Base-by-base conservation (phyloP, 257 asterid genomes). In the Scutellaria minor region DNA sequence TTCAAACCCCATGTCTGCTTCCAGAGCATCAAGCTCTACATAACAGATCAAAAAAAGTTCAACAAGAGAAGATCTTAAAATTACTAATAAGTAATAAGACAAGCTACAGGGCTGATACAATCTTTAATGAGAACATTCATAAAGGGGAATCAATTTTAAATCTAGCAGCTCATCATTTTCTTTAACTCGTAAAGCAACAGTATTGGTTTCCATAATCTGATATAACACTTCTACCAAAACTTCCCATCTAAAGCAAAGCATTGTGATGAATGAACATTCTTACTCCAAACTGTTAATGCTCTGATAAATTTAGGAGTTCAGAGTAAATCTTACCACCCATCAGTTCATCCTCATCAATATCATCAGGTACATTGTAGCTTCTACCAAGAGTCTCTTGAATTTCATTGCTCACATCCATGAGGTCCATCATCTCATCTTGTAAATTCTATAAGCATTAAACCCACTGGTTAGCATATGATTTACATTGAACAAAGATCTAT, bases 341-440 rank as follows among this genome's bases (percentile, higher is more conserved):
- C 83, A 95, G 90, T 18, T 95, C 99, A 45, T 92, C 98, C 83
- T 95, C 98, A 70, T 95, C 98, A 52, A 95, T 83, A 84, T 95
- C 98, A 83, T 95, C 97, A 47, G 99, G 98, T 4, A 95, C 94
- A 69, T 72, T 88, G 75, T 95, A 95, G 89, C 97, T 95, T 84
- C 98, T 83, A 59, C 99, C 98, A 68, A 95, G 99, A 48, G 96
- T 79, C 78, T 95, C 98, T 79, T 95, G 99, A 79, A 95, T 90
- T 85, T 95, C 99, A 72, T 79, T 86, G 82, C 99, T 95, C 77
- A 90, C 96, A 78, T 92, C 99, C 99, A 95, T 95, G 76, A 95
- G 87, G 87, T 92, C 98, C 97, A 95, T 77, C 98, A 95, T 92
- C 80, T 95, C 97, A 83, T 95, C 99, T 92, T 95, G 99, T 74